Base-by-base conservation (phyloP, 306 rosid genomes). In the Mimosa bimucronata region DNA sequence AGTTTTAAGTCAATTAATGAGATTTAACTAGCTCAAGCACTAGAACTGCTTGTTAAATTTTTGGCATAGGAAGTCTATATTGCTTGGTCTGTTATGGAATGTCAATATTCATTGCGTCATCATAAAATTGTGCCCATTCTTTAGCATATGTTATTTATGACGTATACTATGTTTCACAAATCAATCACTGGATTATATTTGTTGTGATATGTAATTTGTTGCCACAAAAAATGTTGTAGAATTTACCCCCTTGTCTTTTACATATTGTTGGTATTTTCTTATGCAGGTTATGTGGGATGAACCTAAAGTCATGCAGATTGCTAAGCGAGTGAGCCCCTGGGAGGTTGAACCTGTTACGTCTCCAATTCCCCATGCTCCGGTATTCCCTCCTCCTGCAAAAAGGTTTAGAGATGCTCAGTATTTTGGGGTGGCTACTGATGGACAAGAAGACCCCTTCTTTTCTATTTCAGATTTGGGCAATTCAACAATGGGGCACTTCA, bases 301-400 rank as follows among this genome's bases (percentile, higher is more conserved):
- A 70, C 87, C 91, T 82, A 93, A 88, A 78, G 85, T 67, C 64
- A 77, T 85, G 84, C 90, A 79, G 77, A 87, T 82, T 80, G 80
- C 79, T 34, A 90, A 91, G 87, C 73, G 81, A 81, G 91, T 90
- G 65, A 91, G 83, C 83, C 98, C 97, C 71, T 91, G 98, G 98
- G 86, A 91, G 87, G 93, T 93, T 40, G 93, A 90, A 80, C 68
- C 31, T 65, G 70, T 82, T 61, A 37, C 88, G 2, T 14, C 85
- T 41, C 1, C 88, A 58, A 77, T 90, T 60, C 78, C 81, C 9
- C 83, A 83, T 72, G 90, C 79, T 37, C 41, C 84, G 26, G 29
- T 73, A 34, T 85, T 80, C 1, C 86, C 83, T 76, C n/a, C n/a
- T n/a, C 74, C 89, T 0, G 10, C 84, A 66, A 93, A 93, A 84